Percentiles rank a stretch among this genome's conserved stretches.
These are phyloP conservation scores for Yamadazyma aaseri DNA, from an alignment of 1,139 yeast species.

Conservation along the genomic window DNA sequence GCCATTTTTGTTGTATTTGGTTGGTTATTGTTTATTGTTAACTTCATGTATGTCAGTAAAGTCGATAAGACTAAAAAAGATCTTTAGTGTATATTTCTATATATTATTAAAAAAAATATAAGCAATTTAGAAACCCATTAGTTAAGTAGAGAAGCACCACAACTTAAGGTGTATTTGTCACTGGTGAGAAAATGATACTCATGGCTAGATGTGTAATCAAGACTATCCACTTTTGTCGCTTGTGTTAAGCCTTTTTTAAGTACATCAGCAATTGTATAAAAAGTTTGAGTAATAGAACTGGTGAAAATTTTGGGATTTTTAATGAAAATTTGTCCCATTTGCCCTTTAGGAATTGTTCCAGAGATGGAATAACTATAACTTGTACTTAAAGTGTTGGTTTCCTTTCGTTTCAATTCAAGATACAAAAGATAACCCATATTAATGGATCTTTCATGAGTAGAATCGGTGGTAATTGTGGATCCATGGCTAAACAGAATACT, in stretches of 20 bases:
- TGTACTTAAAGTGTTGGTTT: conserved; percentile 2
- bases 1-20: conserved; percentile 66
- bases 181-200: conserved; percentile 12
- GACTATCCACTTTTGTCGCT: conserved; percentile 2
- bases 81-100: conserved; percentile 16
- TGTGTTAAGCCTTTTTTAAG: conserved; percentile 3
- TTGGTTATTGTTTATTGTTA: conserved; percentile 72
- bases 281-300: conserved; percentile 9
- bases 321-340: conserved; percentile 14
- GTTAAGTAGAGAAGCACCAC: conserved; percentile 6
- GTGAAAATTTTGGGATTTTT: conserved; percentile 10
- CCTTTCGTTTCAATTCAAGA: conserved; percentile 4
- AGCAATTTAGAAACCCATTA: too few relatives aligned
- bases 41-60: conserved; percentile 55
- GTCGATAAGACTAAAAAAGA: conserved; percentile 32
- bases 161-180: conserved; percentile 7
- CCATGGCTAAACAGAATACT: conserved; percentile 12
- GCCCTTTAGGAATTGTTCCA: conserved; percentile 12
- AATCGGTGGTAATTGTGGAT: conserved; percentile 5
- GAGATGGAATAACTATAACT: conserved; percentile 7
- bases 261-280: conserved; percentile 4
- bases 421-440: conserved; percentile 8
- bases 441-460: conserved; percentile 6
- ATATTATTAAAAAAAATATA: conserved; percentile 1
- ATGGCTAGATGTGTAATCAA: conserved; percentile 9